A percentile compares a stretch with the other conserved stretches of the same genome.
Conservation (phyloP, 176 grass and related monocot species). For the Rhynchospora tenuis region DNA sequence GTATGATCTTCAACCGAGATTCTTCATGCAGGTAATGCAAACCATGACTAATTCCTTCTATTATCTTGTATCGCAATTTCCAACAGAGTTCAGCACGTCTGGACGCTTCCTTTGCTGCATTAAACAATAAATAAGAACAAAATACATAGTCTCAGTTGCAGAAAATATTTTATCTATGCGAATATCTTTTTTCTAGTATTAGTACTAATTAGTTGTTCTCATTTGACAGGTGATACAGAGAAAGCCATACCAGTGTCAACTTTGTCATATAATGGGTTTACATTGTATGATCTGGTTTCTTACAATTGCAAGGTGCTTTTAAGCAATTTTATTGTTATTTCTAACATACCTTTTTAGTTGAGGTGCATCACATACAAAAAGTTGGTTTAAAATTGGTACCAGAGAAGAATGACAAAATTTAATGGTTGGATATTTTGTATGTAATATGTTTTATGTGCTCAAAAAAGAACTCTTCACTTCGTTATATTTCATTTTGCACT, state of each 20-base stretch:
- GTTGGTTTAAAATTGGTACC: background rate
- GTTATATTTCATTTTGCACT: background rate
- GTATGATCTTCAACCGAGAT: slow-evolving; percentile 12
- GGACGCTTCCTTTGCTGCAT: background rate
- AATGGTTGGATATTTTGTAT: background rate
- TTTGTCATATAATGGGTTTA: slow-evolving; percentile 99
- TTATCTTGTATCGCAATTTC: slow-evolving; percentile 13
- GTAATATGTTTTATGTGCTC: background rate
- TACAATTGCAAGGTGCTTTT: slow-evolving; percentile 83
- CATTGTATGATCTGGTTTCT: slow-evolving; percentile 89
- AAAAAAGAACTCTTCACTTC: background rate
- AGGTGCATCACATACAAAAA: background rate
- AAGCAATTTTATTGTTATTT: background rate
- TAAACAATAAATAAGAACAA: background rate
- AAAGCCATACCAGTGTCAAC: slow-evolving; percentile 78
- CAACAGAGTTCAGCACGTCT: background rate
- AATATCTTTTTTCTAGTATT: slow-evolving; percentile 9
- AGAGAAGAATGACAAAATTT: background rate
- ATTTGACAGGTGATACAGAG: slow-evolving; percentile 65
- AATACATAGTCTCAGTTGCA: slow-evolving; percentile 26
- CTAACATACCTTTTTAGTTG: background rate
- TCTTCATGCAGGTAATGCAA: slow-evolving; percentile 24
- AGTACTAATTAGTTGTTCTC: slow-evolving; percentile 12
- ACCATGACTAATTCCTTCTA: slow-evolving; percentile 14
- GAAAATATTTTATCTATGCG: slow-evolving; percentile 5